phyloP scores from a whole-genome alignment of 441 rosid species.

The Syzygium syzygioides region DNA sequence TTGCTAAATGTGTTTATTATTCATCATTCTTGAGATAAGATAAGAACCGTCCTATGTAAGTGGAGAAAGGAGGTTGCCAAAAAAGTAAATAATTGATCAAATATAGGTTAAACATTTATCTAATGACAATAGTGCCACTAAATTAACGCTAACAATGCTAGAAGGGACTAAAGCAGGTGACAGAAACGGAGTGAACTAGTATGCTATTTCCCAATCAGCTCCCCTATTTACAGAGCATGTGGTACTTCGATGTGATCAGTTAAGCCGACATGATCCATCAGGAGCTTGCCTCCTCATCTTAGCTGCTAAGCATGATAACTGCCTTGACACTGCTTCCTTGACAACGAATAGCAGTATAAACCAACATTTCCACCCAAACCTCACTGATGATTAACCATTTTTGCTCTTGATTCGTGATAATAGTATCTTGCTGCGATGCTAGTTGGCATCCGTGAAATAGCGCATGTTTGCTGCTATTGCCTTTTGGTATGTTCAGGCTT shows the following conservation, averaged over 20 bases:
- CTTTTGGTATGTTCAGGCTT: too few species aligned
- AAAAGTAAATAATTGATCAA: neutral
- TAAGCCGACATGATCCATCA: too few species aligned
- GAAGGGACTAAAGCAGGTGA: neutral
- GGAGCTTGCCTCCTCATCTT: neutral
- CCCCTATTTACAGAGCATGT: rapidly evolving
- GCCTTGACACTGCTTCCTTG: too few species aligned
- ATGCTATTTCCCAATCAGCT: neutral
- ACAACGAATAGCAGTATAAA: neutral
- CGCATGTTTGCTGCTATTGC: too few species aligned
- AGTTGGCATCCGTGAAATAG: too few species aligned
- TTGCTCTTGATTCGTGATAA: too few species aligned
- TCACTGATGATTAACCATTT: too few species aligned
- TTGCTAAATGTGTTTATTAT: neutral
- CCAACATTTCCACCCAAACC: neutral
- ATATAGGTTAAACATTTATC: rapidly evolving
- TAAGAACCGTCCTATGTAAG: neutral
- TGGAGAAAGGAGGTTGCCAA: neutral
- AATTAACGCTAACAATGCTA: too few species aligned
- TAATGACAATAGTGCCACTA: neutral
- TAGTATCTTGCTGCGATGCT: too few species aligned
- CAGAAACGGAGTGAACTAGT: neutral
- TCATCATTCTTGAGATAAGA: neutral
- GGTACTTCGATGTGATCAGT: neutral
- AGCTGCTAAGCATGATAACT: neutral